Conservation (phyloP, 139 green algal genomes). For the Raphidocelis subcapitata region DNA sequence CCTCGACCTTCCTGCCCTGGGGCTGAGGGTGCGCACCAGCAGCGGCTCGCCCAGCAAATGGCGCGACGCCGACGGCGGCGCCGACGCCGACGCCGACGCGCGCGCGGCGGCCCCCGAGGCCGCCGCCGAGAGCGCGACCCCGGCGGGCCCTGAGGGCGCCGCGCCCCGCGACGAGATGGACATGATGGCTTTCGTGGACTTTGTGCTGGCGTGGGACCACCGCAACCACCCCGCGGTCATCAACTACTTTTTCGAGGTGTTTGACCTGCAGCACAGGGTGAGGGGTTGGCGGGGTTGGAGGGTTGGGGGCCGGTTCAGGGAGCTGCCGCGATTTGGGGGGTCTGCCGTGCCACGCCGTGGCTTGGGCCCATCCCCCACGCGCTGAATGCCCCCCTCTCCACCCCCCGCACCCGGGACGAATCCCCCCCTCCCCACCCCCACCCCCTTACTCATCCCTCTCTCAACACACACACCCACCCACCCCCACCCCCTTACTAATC, state of each 20-base stretch:
- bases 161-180: slow-evolving; percentile 56
- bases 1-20: too few species aligned
- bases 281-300: not conserved
- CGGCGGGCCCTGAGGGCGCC: too few species aligned
- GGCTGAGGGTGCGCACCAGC: too few species aligned
- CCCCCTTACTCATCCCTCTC: too few species aligned
- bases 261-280: slow-evolving; percentile 67
- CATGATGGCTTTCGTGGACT: slow-evolving; percentile 67
- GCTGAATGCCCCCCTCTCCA: not conserved
- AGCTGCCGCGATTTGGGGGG: not conserved
- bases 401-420: too few species aligned
- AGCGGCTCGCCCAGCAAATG: too few species aligned
- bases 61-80: too few species aligned
- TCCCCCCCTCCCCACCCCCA: too few species aligned
- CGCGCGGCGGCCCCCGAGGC: too few species aligned
- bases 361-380: not conserved
- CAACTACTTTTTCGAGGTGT: slow-evolving; percentile 71
- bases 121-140: too few species aligned
- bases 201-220: slow-evolving; percentile 75
- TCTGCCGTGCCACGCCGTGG: not conserved
- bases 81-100: too few species aligned
- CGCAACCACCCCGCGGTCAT: slow-evolving; percentile 44
- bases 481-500: not conserved
- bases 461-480: not conserved
- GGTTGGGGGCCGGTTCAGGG: not conserved